phyloP scores from a whole-genome alignment of 371 early-diverging fungal species.

The Paraphysoderma sedebokerense region DNA sequence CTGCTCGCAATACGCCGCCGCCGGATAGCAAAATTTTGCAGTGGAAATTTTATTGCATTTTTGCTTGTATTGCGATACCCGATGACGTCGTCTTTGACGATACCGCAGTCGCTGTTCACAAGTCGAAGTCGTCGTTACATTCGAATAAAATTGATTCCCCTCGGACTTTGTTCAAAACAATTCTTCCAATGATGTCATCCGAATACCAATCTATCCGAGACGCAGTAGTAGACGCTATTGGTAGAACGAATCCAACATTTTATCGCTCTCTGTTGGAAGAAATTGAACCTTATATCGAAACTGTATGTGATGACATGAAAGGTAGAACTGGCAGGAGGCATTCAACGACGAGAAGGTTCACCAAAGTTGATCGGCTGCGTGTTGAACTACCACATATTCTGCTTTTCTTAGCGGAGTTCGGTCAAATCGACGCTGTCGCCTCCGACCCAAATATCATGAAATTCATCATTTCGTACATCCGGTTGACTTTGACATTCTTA shows the following conservation, averaged over 20 bases:
- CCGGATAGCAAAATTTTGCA: too few relatives aligned
- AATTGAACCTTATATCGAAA: background rate
- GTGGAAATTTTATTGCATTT: too few relatives aligned
- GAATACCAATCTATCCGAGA: background rate
- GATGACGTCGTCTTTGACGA: too few relatives aligned
- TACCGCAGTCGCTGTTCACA: too few relatives aligned
- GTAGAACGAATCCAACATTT: background rate
- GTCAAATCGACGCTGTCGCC: background rate
- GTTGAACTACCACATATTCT: background rate
- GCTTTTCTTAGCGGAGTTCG: background rate
- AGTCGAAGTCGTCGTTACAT: too few relatives aligned
- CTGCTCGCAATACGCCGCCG: too few relatives aligned
- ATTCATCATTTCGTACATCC: background rate
- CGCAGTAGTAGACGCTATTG: background rate
- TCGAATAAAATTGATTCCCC: too few relatives aligned
- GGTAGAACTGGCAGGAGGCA: background rate
- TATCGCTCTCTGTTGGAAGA: background rate
- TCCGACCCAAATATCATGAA: too few relatives aligned
- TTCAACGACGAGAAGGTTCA: background rate
- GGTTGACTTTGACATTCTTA: too few relatives aligned
- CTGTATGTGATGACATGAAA: background rate
- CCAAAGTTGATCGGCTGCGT: background rate
- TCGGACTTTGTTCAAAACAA: background rate
- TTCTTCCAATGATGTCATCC: background rate
- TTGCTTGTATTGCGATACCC: too few relatives aligned